Conservation (phyloP, 2,329 filamentous ascomycete genomes). For the Grosmannia huntii region DNA sequence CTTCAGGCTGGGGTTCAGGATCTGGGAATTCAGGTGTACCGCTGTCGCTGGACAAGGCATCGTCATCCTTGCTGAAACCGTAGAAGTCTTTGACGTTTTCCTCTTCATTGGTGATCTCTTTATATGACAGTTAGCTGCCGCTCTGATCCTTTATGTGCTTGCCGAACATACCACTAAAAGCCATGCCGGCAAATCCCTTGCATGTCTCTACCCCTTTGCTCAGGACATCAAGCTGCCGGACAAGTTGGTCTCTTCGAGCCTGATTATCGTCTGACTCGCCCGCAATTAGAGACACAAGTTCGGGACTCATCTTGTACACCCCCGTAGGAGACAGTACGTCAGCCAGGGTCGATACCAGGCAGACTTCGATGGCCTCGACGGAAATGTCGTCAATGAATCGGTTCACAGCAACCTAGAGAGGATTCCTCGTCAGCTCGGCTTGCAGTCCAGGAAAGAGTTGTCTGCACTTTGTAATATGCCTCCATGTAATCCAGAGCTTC, state of each 20-base stretch:
- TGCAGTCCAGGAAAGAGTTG: no score
- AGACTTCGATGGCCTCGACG: conserved; percentile 15
- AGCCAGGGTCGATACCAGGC: conserved; percentile 19
- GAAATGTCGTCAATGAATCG: conserved; percentile 16
- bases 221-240: conserved; percentile 24
- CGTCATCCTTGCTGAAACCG: no score
- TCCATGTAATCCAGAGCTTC: conserved; percentile 27
- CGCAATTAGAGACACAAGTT: conserved; percentile 24
- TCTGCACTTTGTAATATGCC: conserved; percentile 30
- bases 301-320: conserved; percentile 23
- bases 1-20: no score
- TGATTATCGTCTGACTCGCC: conserved; percentile 27
- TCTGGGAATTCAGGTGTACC: no score
- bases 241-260: conserved; percentile 22
- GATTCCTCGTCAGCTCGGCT: background rate
- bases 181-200: conserved; percentile 18
- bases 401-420: conserved; percentile 15
- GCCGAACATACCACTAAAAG: background rate
- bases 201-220: conserved; percentile 23
- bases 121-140: background rate
- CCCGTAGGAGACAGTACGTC: conserved; percentile 26
- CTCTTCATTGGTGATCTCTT: background rate
- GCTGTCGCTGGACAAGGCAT: no score
- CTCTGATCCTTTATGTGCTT: background rate
- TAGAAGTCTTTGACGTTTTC: no score